phyloP scores from a whole-genome alignment of 371 early-diverging fungal genomes.

The Rhizopus arrhizus region DNA sequence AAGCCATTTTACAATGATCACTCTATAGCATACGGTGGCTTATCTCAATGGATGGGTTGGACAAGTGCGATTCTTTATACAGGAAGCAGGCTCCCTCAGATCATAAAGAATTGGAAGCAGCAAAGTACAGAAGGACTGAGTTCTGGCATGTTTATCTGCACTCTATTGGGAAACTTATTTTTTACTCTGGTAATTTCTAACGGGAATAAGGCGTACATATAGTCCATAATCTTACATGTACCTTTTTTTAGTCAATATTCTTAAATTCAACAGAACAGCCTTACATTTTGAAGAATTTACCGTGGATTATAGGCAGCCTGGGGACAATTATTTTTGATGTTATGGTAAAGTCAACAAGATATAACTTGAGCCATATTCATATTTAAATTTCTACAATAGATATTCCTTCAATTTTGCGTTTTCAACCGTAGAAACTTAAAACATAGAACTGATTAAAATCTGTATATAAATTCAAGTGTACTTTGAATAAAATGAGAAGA shows the following conservation, averaged over 20 bases:
- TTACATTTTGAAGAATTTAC: constrained; percentile 51
- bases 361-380: background rate
- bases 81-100: constrained; percentile 73
- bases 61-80: constrained; percentile 52
- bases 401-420: constrained; percentile 25
- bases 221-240: too few species aligned
- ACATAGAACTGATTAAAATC: constrained; percentile 19
- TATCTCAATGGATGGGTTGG: constrained; percentile 49
- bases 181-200: constrained; percentile 31
- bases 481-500: background rate
- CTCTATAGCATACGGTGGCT: constrained; percentile 3
- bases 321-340: constrained; percentile 59
- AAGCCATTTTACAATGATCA: constrained; percentile 6
- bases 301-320: constrained; percentile 61
- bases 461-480: background rate
- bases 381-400: constrained; percentile 8
- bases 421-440: constrained; percentile 16
- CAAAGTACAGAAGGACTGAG: constrained; percentile 74
- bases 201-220: too few species aligned
- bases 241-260: constrained; percentile 46
- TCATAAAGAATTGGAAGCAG: constrained; percentile 65
- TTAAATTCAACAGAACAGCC: constrained; percentile 49
- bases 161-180: constrained; percentile 73
- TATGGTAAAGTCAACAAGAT: constrained; percentile 20
- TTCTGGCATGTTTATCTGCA: constrained; percentile 73